Evolutionary conservation across 1,284 basidiomycete species (phyloP).

Genomic region (Tremellales sp.): DNA sequence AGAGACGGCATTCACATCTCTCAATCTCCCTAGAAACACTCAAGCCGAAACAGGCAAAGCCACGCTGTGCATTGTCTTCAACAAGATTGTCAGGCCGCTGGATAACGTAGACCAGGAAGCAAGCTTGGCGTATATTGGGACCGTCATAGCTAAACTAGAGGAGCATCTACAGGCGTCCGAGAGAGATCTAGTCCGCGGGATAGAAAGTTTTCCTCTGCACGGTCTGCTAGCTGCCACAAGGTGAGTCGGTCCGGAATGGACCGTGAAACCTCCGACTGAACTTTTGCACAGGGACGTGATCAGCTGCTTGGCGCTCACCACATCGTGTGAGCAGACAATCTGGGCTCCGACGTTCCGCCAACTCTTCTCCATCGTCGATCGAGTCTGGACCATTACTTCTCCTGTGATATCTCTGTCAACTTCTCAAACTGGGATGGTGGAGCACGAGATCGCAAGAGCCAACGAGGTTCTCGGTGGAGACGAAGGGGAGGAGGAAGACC

Average conservation of each 20-base stretch:
- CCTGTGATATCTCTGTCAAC: conserved; percentile 40
- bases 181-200: conserved; percentile 28
- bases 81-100: conserved; percentile 19
- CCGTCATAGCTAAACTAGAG: conserved; percentile 29
- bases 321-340: conserved; percentile 3
- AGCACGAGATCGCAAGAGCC: conserved; percentile 47
- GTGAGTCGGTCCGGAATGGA: conserved; percentile 18
- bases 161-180: conserved; percentile 26
- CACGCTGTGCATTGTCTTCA: conserved; percentile 38
- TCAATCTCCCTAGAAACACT: conserved; percentile 42
- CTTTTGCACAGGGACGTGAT: conserved; percentile 25
- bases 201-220: conserved; percentile 41
- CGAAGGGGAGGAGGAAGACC: conserved; percentile 20
- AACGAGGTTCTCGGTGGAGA: conserved; percentile 38
- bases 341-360: conserved; percentile 30
- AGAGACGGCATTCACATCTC: conserved; percentile 22
- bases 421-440: conserved; percentile 18
- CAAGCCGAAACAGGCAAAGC: conserved; percentile 46
- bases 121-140: conserved; percentile 23
- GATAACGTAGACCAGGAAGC: conserved; percentile 6
- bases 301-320: conserved; percentile 16
- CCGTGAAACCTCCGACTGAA: neutral
- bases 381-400: conserved; percentile 40
- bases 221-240: conserved; percentile 37
- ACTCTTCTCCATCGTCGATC: conserved; percentile 21